Conservation (phyloP, 2,329 filamentous ascomycete species). For the Pseudodiploospora longispora region DNA sequence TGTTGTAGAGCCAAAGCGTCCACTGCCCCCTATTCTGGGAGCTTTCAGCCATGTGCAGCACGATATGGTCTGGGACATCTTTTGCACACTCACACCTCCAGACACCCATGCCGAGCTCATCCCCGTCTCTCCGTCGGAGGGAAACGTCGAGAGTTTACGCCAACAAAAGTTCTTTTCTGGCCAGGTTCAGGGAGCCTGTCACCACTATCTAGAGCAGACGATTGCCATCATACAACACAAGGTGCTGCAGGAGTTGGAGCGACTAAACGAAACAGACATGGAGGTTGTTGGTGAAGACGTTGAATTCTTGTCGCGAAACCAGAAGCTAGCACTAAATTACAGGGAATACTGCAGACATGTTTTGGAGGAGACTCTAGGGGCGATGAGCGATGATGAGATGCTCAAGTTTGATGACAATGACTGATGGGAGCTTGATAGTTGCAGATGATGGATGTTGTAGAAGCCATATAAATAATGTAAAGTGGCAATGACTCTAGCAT, state of each 20-base stretch:
- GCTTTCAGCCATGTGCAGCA: constrained; percentile 45
- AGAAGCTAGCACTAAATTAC: constrained; percentile 42
- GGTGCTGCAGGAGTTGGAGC: constrained; percentile 34
- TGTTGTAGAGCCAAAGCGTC: constrained; percentile 15
- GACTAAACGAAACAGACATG: constrained; percentile 38
- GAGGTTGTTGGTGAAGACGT: constrained; percentile 33
- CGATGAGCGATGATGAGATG: constrained; percentile 24
- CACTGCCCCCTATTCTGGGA: constrained; percentile 19
- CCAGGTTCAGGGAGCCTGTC: constrained; percentile 18
- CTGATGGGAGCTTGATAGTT: too few relatives aligned
- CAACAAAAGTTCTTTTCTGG: constrained; percentile 23
- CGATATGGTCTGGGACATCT: constrained; percentile 43
- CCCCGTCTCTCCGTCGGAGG: constrained; percentile 10
- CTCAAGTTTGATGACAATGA: constrained; percentile 9
- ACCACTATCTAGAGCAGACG: constrained; percentile 24
- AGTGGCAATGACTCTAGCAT: too few relatives aligned
- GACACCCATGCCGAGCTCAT: constrained; percentile 20
- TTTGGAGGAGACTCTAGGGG: constrained; percentile 35
- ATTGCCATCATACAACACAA: constrained; percentile 36
- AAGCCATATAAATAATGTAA: background rate
- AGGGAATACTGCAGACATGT: constrained; percentile 40
- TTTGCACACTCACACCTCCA: constrained; percentile 28
- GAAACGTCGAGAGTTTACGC: constrained; percentile 19
- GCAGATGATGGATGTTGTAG: too few relatives aligned
- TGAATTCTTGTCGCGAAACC: constrained; percentile 32